Evolutionary conservation across 208 protist genomes (phyloP), one percentile per base, ranked within the genome.

Genomic region (Crithidia sp.): DNA sequence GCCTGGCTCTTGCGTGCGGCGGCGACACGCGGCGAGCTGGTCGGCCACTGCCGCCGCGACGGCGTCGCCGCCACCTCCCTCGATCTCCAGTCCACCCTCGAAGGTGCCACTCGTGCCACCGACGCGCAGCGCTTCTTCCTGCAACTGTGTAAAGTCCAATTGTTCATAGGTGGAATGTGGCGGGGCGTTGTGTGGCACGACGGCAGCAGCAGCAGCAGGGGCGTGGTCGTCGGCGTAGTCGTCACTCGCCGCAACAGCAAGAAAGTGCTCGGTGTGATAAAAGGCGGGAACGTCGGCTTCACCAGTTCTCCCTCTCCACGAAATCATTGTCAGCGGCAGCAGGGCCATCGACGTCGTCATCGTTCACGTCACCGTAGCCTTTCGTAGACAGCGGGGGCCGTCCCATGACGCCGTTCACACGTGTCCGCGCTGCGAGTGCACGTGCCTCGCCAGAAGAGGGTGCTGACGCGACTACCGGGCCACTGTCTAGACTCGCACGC

Each of bases 181-280:
- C 0, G 28, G 28, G 28, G 28, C 28, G 28, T 28, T 28, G 28
- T 28, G 28, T 1, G 28, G 28, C 28, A 28, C 28, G 28, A 28
- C 28, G 28, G 28, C 28, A 28, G 28, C 28, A 28, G 1, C 28
- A 28, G 28, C 28, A 28, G 28, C 28, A 28, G 28, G 28, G 28
- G 28, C 28, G 28, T 28, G 28, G 28, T 28, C 28, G 28, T 28
- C 28, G 28, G 28, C 1, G 28, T 28, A 28, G 28, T 28, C 28
- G 28, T 28, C 28, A 28, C 28, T 28, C 28, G 28, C 28, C 28
- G 28, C 28, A 28, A 28, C 28, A 28, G 28, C 28, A 28, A 28
- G 65, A n/a, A 58, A 72, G 6, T 56, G 59, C 19, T 68, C 70
- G 0, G 76, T 76, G 10, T 76, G 70, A 16, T 70, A 76, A 16